Evolutionary conservation across 2,329 filamentous ascomycete species (phyloP).

Genomic region (Colletotrichum paranaense): DNA sequence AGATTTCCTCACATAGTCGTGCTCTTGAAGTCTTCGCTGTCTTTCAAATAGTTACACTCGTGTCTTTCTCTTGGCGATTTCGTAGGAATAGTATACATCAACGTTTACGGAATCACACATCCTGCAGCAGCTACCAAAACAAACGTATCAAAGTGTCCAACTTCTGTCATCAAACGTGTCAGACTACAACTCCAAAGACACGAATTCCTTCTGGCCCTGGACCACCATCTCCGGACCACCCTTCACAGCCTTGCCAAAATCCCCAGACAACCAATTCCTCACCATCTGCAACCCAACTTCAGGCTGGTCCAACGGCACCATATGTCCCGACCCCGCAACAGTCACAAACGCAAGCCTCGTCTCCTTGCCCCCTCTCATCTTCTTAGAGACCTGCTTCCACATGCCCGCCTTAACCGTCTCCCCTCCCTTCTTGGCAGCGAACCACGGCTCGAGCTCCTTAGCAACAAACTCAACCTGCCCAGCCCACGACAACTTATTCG

Average conservation of each 20-base stretch:
- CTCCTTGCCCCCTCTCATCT: not conserved
- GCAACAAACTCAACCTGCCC: conserved; percentile 54
- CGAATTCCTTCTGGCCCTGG: not conserved
- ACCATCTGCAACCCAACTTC: conserved; percentile 35
- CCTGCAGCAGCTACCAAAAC: no score
- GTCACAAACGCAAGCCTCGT: conserved; percentile 39
- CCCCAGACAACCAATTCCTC: conserved; percentile 35
- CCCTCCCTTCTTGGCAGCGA: conserved; percentile 15
- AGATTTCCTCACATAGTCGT: no score
- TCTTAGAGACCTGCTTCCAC: conserved; percentile 30
- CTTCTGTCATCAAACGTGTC: no score
- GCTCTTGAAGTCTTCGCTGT: no score
- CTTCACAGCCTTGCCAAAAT: conserved; percentile 10
- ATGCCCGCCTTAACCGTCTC: conserved; percentile 12
- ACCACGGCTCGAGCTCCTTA: conserved; percentile 39
- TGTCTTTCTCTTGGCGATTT: no score
- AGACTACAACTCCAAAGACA: conserved; percentile 9
- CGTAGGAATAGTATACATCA: no score
- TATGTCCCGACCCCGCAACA: conserved; percentile 53
- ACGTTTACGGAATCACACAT: fast-evolving
- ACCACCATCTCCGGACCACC: not conserved
- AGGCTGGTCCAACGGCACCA: conserved; percentile 45
- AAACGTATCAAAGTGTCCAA: no score
- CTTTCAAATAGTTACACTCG: no score
- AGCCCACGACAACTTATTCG: conserved; percentile 54